Conservation (phyloP, 2,329 filamentous ascomycete species). For the Scedosporium dehoogii region DNA sequence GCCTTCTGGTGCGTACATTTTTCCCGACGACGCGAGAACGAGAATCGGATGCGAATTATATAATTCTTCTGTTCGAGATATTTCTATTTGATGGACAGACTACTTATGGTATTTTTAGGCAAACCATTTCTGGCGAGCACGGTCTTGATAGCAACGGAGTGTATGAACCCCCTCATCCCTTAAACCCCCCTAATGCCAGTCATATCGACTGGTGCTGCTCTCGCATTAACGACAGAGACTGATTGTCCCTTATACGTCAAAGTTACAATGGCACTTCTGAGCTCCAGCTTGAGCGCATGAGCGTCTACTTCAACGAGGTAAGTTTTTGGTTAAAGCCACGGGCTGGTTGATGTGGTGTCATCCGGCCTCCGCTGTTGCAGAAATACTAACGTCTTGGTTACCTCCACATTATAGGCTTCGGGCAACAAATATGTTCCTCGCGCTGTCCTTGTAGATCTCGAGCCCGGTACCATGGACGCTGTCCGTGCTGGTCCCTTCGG, state of each 20-base stretch:
- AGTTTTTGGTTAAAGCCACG: background rate
- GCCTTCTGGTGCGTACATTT: slow-evolving; percentile 77
- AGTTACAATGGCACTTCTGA: slow-evolving; percentile 97
- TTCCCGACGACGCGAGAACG: background rate
- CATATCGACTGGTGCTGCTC: background rate
- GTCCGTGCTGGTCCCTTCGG: slow-evolving; percentile 97
- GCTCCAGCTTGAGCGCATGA: slow-evolving; percentile 99
- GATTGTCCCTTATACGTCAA: slow-evolving; percentile 9
- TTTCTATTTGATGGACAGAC: slow-evolving; percentile 1
- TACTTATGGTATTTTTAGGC: slow-evolving; percentile 43
- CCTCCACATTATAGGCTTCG: slow-evolving; percentile 53
- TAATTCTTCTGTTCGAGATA: background rate
- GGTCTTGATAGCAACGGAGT: slow-evolving; percentile 95
- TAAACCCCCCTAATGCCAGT: background rate
- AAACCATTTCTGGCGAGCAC: slow-evolving; percentile 82
- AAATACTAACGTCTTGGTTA: slow-evolving; percentile 2
- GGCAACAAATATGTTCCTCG: slow-evolving; percentile 99
- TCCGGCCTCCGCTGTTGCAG: background rate
- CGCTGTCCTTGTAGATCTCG: slow-evolving; percentile 97
- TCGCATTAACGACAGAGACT: background rate
- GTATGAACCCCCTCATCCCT: slow-evolving; percentile 41
- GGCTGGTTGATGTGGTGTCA: background rate
- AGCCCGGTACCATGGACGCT: slow-evolving; percentile 99
- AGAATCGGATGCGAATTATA: slow-evolving; percentile 1
- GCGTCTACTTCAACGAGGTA: slow-evolving; percentile 91